Base-by-base conservation (phyloP, 176 grass and related monocot genomes). In the Sorghum bicolor region DNA sequence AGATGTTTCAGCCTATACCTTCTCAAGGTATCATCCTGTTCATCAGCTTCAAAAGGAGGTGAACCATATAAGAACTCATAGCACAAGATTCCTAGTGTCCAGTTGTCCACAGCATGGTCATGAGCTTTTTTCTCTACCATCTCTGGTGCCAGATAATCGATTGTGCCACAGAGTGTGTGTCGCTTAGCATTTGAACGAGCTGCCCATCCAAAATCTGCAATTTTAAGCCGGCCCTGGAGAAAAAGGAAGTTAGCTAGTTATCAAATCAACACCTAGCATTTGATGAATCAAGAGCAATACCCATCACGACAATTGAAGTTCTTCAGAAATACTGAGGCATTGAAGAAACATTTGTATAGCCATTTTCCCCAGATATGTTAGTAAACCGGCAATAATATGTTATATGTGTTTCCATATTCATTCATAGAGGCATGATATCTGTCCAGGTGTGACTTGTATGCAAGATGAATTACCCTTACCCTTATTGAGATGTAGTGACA, bases 161-260 rank as follows among this genome's bases (percentile, higher is more conserved):
- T 89, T 20, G 96, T 99, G 17, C 96, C 96, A 83, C 93, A 99
- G 60, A 99, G 89, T 67, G 96, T 99, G 69, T 96, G 89, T 1
- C 96, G 87, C 75, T 99, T 99, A 60, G 82, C 58, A 87, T 84
- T 90, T 45, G 93, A 96, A 31, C 58, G 77, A 75, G 93, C 96
- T 6, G 96, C 93, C 89, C 93, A 99, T 74, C 96, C 96, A 50
- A 99, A 99, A 82, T 98, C 96, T 78, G 96, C 96, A 85, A 98
- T 92, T 87, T 98, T 94, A 38, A 98, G 87, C 34, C 91, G 82
- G 19, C 96, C 93, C 96, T 98, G 80, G 57, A 65, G 81, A 88
- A 94, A 62, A 32, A 66, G 28, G 5, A 82, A 79, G 24, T 22
- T 55, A 48, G 33, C 32, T 41, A 19, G 40, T 52, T 86, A 70